Evolutionary conservation across 352 stramenopile genomes (phyloP).

Genomic region (Globisporangium sylvaticum): DNA sequence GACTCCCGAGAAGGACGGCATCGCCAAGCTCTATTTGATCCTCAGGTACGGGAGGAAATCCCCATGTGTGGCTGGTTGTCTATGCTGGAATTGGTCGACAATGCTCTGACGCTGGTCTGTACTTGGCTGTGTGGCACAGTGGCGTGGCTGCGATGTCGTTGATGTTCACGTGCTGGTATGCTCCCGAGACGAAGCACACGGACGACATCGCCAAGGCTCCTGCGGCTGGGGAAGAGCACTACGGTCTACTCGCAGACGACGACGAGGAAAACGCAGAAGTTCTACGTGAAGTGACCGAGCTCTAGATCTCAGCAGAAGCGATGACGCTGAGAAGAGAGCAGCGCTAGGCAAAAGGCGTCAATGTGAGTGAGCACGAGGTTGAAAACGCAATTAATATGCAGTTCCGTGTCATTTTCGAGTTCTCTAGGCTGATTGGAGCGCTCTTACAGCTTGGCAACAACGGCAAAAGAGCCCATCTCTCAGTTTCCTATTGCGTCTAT

Average conservation of each 20-base stretch:
- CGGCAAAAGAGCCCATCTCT: background rate
- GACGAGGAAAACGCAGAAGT: conserved; percentile 28
- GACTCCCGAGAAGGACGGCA: conserved; percentile 76
- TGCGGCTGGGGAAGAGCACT: conserved; percentile 30
- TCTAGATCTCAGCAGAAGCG: conserved; percentile 19
- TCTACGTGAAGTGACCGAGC: conserved; percentile 41
- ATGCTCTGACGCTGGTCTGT: background rate
- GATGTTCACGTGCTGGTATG: conserved; percentile 44
- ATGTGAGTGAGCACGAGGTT: background rate
- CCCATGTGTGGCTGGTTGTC: background rate
- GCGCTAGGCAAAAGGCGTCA: background rate
- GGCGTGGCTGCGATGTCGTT: conserved; percentile 34
- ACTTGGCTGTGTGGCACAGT: conserved; percentile 11
- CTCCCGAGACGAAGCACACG: conserved; percentile 64
- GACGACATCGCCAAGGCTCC: conserved; percentile 20
- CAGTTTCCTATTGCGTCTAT: background rate
- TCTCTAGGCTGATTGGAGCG: background rate
- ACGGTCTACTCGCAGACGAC: conserved; percentile 34
- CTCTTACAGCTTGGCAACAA: background rate
- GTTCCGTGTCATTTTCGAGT: background rate
- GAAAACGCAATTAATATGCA: background rate
- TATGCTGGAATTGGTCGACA: background rate
- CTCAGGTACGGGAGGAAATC: conserved; percentile 26
- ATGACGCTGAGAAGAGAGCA: background rate
- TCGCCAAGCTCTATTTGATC: conserved; percentile 85